These are phyloP conservation scores for Phaffia australis DNA, from an alignment of 768 basidiomycete genomes.

Conservation along the genomic window DNA sequence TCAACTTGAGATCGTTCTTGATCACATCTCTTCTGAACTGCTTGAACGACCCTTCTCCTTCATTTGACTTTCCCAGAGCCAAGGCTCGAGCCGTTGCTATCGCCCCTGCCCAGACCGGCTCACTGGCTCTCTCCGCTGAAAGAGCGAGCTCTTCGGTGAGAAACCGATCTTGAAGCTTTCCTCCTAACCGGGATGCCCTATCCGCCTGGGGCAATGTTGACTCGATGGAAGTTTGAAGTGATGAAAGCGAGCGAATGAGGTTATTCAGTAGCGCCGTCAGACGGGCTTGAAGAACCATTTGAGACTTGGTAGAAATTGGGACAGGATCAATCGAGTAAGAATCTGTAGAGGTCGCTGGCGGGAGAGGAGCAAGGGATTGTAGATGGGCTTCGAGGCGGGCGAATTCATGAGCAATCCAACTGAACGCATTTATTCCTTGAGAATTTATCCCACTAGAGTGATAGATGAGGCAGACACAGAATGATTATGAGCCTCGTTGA, in stretches of 20 bases:
- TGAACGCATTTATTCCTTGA: slow-evolving; percentile 31
- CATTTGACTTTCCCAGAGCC: not conserved
- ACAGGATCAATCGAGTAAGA: not conserved
- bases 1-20: slow-evolving; percentile 29
- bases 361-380: not conserved
- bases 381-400: slow-evolving; percentile 1
- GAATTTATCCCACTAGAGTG: slow-evolving; percentile 23
- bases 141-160: slow-evolving; percentile 9
- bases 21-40: slow-evolving; percentile 26
- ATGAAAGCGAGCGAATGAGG: slow-evolving; percentile 26
- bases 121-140: slow-evolving; percentile 11
- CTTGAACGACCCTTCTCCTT: not conserved
- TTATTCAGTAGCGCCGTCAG: slow-evolving; percentile 29
- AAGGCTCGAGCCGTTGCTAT: slow-evolving; percentile 12
- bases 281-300: slow-evolving; percentile 16
- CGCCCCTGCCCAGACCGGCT: slow-evolving; percentile 28
- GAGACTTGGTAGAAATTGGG: not conserved
- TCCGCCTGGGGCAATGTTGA: slow-evolving; percentile 29
- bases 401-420: slow-evolving; percentile 27
- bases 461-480: not conserved
- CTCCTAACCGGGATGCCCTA: slow-evolving; percentile 27
- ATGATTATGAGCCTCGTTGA: not conserved
- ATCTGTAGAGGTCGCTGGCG: not conserved
- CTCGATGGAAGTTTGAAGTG: slow-evolving; percentile 30
- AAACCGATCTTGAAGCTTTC: slow-evolving; percentile 24